phyloP scores from a whole-genome alignment of 208 protist species.

The Balamuthia mandrillaris region DNA sequence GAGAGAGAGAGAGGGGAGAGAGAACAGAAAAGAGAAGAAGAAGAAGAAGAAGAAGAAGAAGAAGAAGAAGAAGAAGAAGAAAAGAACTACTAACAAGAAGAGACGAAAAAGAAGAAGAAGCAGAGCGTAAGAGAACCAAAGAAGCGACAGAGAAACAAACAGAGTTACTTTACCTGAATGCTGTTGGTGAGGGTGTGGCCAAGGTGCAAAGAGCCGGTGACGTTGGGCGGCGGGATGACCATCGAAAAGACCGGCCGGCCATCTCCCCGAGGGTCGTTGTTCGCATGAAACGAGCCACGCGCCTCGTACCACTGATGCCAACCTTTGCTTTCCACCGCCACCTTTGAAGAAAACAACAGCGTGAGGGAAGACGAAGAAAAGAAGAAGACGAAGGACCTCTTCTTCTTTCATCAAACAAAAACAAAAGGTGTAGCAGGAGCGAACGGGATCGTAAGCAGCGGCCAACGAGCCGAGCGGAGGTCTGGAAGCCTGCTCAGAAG shows the following conservation, averaged over 20 bases:
- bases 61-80: too few species aligned
- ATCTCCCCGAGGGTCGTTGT: background rate
- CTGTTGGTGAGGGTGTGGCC: constrained; percentile 96
- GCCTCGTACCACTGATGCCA: background rate
- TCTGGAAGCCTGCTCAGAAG: too few species aligned
- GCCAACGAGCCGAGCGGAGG: background rate
- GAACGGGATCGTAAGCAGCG: background rate
- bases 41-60: too few species aligned
- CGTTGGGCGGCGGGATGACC: constrained; percentile 98
- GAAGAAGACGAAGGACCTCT: background rate
- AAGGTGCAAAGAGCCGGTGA: constrained; percentile 98
- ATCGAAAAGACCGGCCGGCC: constrained; percentile 84
- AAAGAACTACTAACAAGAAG: too few species aligned
- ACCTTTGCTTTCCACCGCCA: background rate
- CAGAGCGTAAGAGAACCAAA: too few species aligned
- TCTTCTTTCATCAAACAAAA: too few species aligned
- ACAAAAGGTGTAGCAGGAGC: background rate
- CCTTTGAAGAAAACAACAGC: background rate
- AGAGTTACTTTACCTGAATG: constrained; percentile 89
- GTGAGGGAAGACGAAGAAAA: background rate
- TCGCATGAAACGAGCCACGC: background rate
- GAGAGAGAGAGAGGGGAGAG: too few species aligned
- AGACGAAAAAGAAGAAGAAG: too few species aligned
- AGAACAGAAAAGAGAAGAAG: too few species aligned
- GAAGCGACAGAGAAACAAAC: too few species aligned